Evolutionary conservation across 2,329 filamentous ascomycete genomes (phyloP), one percentile per base, ranked within the genome.

Genomic region (Aspergillus sp.): DNA sequence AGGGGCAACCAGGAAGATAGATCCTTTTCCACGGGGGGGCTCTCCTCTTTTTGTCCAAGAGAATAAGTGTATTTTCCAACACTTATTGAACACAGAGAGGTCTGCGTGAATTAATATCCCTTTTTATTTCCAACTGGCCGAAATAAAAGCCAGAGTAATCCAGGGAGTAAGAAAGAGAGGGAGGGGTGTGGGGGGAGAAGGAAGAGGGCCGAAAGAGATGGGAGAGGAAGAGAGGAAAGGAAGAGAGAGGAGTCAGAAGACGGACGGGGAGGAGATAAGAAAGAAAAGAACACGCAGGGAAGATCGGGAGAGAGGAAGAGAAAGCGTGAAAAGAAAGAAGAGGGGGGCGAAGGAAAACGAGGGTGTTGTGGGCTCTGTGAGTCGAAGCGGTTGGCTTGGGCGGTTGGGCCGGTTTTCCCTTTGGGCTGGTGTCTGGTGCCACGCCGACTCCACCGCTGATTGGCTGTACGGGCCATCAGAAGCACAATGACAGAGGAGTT

Each of bases 271-370:
- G 52, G 54, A 46, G 56, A 60, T 60, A 54, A 54, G 54, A 19
- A 58, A 51, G 59, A 45, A 49, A 58, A 60, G 58, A 59, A 59
- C 59, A 61, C 60, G 60, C 59, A 38, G 19, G 26, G 6, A 19
- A 19, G 19, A 19, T 19, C 19, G 19, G 19, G 19, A 4, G n/a
- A 6, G 49, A 53, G 52, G 44, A 43, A 50, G 37, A 37, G 53
- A 52, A 40, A 52, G 52, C 49, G 28, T 10, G 30, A 32, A 40
- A 40, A 32, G 38, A 33, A 53, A 52, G 54, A 46, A 57, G 59
- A 60, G 54, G 53, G 54, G 59, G 51, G 59, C 44, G 50, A 58
- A 60, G 58, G 58, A 59, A 60, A 61, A 61, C 60, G 59, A 38
- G 19, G 26, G 6, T 19, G 19, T 19, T 19, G 19, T 10, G 33